Base-by-base conservation (phyloP, 805 yeast species). In the Peterozyma xylosa region DNA sequence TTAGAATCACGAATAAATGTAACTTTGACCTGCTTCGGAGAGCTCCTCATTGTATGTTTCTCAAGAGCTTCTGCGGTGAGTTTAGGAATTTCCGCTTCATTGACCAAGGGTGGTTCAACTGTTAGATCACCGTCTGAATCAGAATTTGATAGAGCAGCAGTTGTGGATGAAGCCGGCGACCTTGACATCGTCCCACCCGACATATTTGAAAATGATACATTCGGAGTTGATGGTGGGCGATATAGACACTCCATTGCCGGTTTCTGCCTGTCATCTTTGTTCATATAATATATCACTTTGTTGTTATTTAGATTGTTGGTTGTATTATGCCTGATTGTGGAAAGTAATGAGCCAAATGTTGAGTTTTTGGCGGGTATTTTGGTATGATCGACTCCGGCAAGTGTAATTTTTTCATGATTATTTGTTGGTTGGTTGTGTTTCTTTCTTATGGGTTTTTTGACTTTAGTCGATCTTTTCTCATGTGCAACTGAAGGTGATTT, bases 51-150 rank as follows among this genome's bases (percentile, higher is more conserved):
- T 21, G 27, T 21, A 39, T 53, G 57, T 15, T 18, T 16, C 17
- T 45, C 42, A 18, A 54, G 45, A n/a, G 56, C 54, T 14, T 48
- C 55, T 33, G 42, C 30, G 2, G 58, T 53, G 9, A 54, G 49
- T 38, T 27, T 39, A 32, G n/a, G 16, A 5, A 21, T 29, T 35
- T 18, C 11, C 14, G 14, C 15, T 13, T 32, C 15, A 14, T 9
- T 14, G 9, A 32, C 34, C 3, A 32, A 9, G 4, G 15, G 13
- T 14, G 5, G 13, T 13, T 14, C 15, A 32, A 32, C 34, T 13
- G 9, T 32, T 13, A 11, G 9, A 32, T 32, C 34, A 5, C 38
- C 38, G 5, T 18, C n/a, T 5, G 14, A 13, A 14, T 42, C 40
- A 35, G 30, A 37, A 33, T 37, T 43, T 13, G 37, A 38, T 10